phyloP scores from a whole-genome alignment of 192 early-diverging fungal genomes.

The Gonapodya prolifera region DNA sequence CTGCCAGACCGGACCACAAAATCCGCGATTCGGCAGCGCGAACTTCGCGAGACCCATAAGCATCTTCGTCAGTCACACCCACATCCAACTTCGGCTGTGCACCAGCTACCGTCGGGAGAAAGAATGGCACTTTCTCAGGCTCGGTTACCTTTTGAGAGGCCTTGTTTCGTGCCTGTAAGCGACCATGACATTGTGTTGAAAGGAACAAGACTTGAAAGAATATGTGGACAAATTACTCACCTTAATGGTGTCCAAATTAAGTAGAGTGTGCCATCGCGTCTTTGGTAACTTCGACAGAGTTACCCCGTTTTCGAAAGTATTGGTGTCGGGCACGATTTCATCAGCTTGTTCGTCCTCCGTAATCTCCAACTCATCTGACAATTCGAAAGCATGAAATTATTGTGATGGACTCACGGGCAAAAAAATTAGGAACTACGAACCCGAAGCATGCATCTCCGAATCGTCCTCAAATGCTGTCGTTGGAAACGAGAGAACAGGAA shows the following conservation, averaged over 20 bases:
- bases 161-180: constrained; percentile 64
- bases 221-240: constrained; percentile 12
- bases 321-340: not conserved
- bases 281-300: constrained; percentile 67
- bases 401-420: not conserved
- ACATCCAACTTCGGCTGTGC: constrained; percentile 45
- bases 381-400: not conserved
- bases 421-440: too few relatives aligned
- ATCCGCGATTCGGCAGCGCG: too few relatives aligned
- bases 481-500: constrained; percentile 32
- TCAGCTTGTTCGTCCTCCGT: constrained; percentile 7
- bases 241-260: constrained; percentile 83
- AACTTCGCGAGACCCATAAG: too few relatives aligned
- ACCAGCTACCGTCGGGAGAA: constrained; percentile 69
- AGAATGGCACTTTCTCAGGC: constrained; percentile 87
- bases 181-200: not conserved
- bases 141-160: constrained; percentile 77
- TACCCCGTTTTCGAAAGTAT: constrained; percentile 59
- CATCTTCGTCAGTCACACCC: too few relatives aligned
- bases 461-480: constrained; percentile 42
- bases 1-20: too few relatives aligned
- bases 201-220: not conserved
- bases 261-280: constrained; percentile 81
- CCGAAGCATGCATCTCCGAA: too few relatives aligned
- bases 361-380: not conserved